Percentiles rank a stretch among this genome's conserved stretches.
Conservation (phyloP, 2,329 filamentous ascomycete species). For the Microsporum audouinii region DNA sequence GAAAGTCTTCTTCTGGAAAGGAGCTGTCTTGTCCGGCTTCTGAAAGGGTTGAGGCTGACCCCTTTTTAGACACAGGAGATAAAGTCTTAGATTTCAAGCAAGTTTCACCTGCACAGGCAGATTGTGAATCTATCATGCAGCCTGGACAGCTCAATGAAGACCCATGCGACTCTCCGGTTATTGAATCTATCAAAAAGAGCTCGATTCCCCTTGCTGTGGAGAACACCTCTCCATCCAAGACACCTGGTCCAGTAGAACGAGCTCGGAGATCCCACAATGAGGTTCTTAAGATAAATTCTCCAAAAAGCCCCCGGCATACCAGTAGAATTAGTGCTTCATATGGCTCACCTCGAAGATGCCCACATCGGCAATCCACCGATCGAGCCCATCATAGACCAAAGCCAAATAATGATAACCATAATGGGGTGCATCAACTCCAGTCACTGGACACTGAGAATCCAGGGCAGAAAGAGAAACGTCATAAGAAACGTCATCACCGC, state of each 20-base stretch:
- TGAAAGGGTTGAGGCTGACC: background rate
- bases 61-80: background rate
- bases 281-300: background rate
- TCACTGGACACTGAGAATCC: background rate
- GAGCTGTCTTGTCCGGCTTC: background rate
- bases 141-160: background rate
- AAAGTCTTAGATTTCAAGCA: background rate
- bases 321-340: constrained; percentile 4
- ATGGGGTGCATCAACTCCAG: background rate
- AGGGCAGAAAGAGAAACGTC: background rate
- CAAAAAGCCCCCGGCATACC: background rate
- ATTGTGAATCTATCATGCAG: background rate
- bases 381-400: constrained; percentile 7
- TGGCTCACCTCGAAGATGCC: constrained; percentile 7
- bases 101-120: background rate
- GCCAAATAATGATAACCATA: constrained; percentile 5
- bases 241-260: background rate
- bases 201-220: background rate
- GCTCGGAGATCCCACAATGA: background rate
- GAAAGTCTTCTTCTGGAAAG: background rate
- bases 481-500: background rate
- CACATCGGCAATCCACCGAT: constrained; percentile 2
- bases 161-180: background rate
- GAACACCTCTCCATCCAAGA: background rate
- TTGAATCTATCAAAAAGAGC: background rate